Conservation (phyloP, 2,329 filamentous ascomycete genomes). For the Epicoccum nigrum region DNA sequence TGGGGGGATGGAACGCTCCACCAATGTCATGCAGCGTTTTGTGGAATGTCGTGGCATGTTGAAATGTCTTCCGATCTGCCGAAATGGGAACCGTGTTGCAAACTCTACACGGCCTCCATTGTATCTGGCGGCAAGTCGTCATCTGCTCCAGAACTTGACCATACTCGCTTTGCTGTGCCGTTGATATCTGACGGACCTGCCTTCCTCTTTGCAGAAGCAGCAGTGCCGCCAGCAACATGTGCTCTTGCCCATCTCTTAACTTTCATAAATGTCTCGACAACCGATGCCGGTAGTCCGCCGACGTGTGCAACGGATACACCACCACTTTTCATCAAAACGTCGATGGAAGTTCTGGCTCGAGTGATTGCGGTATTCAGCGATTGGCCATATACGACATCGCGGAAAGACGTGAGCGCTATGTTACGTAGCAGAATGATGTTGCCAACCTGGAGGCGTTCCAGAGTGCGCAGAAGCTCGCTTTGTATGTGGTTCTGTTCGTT, state of each 20-base stretch:
- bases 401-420: slow-evolving; percentile 77
- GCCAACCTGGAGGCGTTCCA: slow-evolving; percentile 63
- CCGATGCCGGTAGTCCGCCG: slow-evolving; percentile 51
- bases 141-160: slow-evolving; percentile 15
- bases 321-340: slow-evolving; percentile 66
- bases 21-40: not conserved
- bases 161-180: slow-evolving; percentile 19
- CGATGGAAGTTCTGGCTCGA: slow-evolving; percentile 67
- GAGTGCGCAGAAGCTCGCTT: slow-evolving; percentile 48
- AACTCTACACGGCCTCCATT: slow-evolving; percentile 30
- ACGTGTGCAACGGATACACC: slow-evolving; percentile 56
- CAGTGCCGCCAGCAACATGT: slow-evolving; percentile 62
- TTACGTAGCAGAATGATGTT: slow-evolving; percentile 83
- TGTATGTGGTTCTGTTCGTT: slow-evolving; percentile 28
- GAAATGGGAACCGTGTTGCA: no score
- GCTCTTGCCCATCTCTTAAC: slow-evolving; percentile 77
- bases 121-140: slow-evolving; percentile 43
- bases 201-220: slow-evolving; percentile 29
- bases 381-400: slow-evolving; percentile 80
- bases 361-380: slow-evolving; percentile 76
- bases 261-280: slow-evolving; percentile 67
- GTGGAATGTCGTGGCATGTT: not conserved
- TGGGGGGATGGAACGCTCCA: slow-evolving; percentile 5
- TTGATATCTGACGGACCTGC: slow-evolving; percentile 7
- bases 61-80: no score